Evolutionary conservation across 2,329 filamentous ascomycete species (phyloP), one percentile per base, ranked within the genome.

Genomic region (Chrysoporthe deuterocubensis): DNA sequence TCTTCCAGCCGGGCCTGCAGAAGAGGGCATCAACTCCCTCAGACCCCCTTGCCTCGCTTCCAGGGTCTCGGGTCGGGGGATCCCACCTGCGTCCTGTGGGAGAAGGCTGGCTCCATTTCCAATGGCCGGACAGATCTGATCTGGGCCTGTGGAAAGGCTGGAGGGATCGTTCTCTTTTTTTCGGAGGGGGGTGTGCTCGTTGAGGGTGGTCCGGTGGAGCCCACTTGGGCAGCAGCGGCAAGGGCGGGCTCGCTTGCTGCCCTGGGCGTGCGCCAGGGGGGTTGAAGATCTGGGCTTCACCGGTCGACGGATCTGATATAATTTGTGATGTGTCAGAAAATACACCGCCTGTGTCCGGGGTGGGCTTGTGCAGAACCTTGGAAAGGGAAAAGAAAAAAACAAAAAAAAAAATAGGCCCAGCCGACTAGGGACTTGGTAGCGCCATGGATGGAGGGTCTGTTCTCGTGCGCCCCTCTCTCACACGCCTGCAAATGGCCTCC

Each of bases 261-360:
- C 59, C 62, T 66, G 68, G 63, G 68, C 58, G 59, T 43, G 57
- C 26, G 40, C 67, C 37, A 40, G 37, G 37, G 37, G 37, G 37
- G 37, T 58, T 43, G 57, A 26, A 46, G 59, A 61, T 46, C 59
- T 48, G 59, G 59, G 21, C 21, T 43, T 50, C 61, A 67, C 68
- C 65, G 68, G 68, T 69, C 62, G 64, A 63, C 58, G 57, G 50
- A 61, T 61, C 56, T 66, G 63, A 56, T 58, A 37, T 18, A 59
- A 44, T 67, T 64, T 62, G 62, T 65, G 65, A 65, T 65, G 62
- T 65, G 62, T 65, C 68, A 65, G 62, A 67, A 62, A 57, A 42
- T 56, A 64, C 62, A 62, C 65, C 58, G 50, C 46, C 54, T 50
- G 56, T 56, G 26, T 44, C 46, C 62, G 42, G 32, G 46, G 44